phyloP scores from a whole-genome alignment of 768 basidiomycete genomes.

The Sporobolomyces pararoseus region DNA sequence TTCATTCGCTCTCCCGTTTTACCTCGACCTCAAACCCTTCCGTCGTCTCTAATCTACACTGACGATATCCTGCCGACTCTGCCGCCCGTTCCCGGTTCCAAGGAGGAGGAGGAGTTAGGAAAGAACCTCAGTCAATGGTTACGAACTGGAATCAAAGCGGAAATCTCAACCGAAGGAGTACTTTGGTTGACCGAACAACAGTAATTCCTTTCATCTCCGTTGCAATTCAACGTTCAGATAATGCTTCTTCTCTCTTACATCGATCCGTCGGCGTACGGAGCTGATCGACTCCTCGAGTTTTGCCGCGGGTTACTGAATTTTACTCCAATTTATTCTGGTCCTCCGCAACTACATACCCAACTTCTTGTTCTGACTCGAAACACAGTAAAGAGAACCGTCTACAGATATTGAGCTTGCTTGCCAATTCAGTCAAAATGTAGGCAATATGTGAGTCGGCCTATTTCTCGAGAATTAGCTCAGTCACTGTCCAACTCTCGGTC shows the following conservation, averaged over 20 bases:
- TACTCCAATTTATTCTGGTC: neutral
- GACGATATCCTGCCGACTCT: conserved; percentile 10
- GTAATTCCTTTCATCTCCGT: neutral
- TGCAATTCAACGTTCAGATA: no score
- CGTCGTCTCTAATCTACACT: conserved; percentile 10
- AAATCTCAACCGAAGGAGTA: conserved; percentile 35
- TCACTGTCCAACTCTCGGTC: no score
- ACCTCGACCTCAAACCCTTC: conserved; percentile 21
- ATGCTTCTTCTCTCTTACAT: no score
- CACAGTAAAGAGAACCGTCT: no score
- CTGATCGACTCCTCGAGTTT: no score
- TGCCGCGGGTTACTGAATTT: no score
- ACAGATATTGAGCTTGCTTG: no score
- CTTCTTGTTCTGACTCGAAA: neutral
- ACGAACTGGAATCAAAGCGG: conserved; percentile 32
- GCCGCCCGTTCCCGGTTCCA: conserved; percentile 20
- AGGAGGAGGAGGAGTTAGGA: neutral
- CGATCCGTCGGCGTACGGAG: no score
- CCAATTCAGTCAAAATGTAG: no score
- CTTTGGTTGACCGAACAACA: conserved; percentile 24
- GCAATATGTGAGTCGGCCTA: no score
- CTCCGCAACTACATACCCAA: neutral
- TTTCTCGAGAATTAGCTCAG: no score
- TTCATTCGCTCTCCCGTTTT: conserved; percentile 34
- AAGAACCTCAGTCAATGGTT: conserved; percentile 22